A percentile compares a stretch with the other conserved stretches of the same genome.
These are phyloP conservation scores for Teratosphaeria epicoccoides DNA, from an alignment of 2,329 filamentous ascomycete genomes.

Conservation along the genomic window DNA sequence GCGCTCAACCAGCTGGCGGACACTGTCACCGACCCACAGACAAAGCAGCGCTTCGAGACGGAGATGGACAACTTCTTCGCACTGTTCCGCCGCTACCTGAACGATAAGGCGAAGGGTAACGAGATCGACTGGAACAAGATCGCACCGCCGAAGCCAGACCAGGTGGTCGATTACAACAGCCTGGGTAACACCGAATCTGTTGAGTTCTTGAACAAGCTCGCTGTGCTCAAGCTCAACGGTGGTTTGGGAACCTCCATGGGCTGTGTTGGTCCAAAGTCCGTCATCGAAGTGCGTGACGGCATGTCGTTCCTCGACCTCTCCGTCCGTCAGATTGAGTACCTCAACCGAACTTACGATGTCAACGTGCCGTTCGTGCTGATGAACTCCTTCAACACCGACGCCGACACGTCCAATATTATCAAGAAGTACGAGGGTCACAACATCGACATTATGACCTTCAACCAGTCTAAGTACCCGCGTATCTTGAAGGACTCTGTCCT, in stretches of 20 bases:
- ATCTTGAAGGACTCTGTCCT: slow-evolving; percentile 97
- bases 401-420: slow-evolving; percentile 96
- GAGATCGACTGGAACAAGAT: slow-evolving; percentile 95
- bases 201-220: slow-evolving; percentile 91
- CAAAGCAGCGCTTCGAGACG: slow-evolving; percentile 84
- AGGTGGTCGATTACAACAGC: slow-evolving; percentile 91
- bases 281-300: slow-evolving; percentile 98
- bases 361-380: slow-evolving; percentile 98
- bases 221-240: slow-evolving; percentile 97
- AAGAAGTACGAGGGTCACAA: slow-evolving; percentile 99
- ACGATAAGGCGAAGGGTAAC: slow-evolving; percentile 98
- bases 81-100: slow-evolving; percentile 94
- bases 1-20: slow-evolving; percentile 85
- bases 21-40: slow-evolving; percentile 66
- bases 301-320: slow-evolving; percentile 99
- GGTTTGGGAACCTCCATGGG: slow-evolving; percentile 99
- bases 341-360: slow-evolving; percentile 94
- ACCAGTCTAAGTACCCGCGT: slow-evolving; percentile 96
- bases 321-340: slow-evolving; percentile 96
- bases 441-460: slow-evolving; percentile 98
- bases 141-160: slow-evolving; percentile 78
- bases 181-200: slow-evolving; percentile 84
- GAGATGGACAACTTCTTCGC: slow-evolving; percentile 99
- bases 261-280: slow-evolving; percentile 97
- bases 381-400: slow-evolving; percentile 99